phyloP scores from a whole-genome alignment of 2,329 filamentous ascomycete species.

The Botrytis paeoniae region DNA sequence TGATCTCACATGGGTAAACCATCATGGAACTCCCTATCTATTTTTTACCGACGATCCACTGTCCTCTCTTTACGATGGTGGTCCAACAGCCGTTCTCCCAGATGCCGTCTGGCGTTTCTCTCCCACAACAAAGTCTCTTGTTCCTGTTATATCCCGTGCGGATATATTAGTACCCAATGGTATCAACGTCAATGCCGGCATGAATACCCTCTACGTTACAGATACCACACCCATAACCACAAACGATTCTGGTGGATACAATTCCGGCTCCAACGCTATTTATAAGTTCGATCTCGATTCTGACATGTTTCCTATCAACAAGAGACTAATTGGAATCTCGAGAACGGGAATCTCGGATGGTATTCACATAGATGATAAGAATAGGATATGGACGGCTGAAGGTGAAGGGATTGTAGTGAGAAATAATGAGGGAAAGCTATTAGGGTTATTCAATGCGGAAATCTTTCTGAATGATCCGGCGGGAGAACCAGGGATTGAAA shows the following conservation, averaged over 20 bases:
- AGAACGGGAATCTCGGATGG: slow-evolving; percentile 12
- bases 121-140: neutral
- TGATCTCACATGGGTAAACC: neutral
- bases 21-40: neutral
- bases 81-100: neutral
- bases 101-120: slow-evolving; percentile 17
- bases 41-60: slow-evolving; percentile 1
- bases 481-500: neutral
- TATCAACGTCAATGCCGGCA: neutral
- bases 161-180: slow-evolving; percentile 12
- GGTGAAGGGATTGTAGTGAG: slow-evolving; percentile 1
- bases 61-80: neutral
- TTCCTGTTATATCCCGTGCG: neutral
- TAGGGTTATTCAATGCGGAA: slow-evolving; percentile 10
- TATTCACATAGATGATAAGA: slow-evolving; percentile 12
- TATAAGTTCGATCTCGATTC: slow-evolving; percentile 6
- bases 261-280: neutral
- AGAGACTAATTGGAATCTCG: neutral
- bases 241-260: neutral
- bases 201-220: neutral
- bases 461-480: neutral
- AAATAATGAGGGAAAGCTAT: neutral
- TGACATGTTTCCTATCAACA: neutral
- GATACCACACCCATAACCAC: neutral
- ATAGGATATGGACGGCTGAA: slow-evolving; percentile 14